These are phyloP conservation scores for Hexamita inflata DNA, from an alignment of 208 protist species.

Conservation along the genomic window DNA sequence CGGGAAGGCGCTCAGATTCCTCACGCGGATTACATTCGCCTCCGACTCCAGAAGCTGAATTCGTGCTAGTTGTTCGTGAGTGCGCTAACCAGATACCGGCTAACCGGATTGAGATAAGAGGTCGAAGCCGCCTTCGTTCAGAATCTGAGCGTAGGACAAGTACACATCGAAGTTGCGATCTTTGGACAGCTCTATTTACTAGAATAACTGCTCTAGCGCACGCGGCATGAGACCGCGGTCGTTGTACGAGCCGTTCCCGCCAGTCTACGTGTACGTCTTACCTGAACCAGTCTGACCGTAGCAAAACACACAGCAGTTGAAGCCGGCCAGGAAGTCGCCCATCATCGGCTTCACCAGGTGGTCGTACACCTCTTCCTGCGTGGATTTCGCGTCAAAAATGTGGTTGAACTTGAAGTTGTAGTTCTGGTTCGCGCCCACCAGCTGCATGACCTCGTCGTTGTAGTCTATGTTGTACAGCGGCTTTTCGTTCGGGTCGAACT, in stretches of 20 bases:
- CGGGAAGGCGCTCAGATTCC: background rate
- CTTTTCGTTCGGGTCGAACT: background rate
- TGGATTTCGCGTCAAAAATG: conserved; percentile 26
- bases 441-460: background rate
- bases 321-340: conserved; percentile 4
- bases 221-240: conserved; percentile 28
- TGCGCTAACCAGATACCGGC: background rate
- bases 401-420: conserved; percentile 16
- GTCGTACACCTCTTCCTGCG: conserved; percentile 26
- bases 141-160: background rate
- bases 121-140: conserved; percentile 19
- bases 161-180: background rate
- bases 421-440: background rate
- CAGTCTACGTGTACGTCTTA: conserved; percentile 31
- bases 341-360: background rate
- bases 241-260: background rate
- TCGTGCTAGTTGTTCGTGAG: conserved; percentile 11
- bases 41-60: conserved; percentile 8
- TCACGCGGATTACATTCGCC: background rate
- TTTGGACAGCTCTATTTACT: background rate
- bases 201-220: conserved; percentile 16
- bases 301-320: conserved; percentile 25
- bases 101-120: background rate
- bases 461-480: background rate
- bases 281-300: conserved; percentile 32